A percentile compares a stretch with the other conserved stretches of the same genome.
phyloP scores from a whole-genome alignment of 1,284 basidiomycete species.

The Trametes pubescens region DNA sequence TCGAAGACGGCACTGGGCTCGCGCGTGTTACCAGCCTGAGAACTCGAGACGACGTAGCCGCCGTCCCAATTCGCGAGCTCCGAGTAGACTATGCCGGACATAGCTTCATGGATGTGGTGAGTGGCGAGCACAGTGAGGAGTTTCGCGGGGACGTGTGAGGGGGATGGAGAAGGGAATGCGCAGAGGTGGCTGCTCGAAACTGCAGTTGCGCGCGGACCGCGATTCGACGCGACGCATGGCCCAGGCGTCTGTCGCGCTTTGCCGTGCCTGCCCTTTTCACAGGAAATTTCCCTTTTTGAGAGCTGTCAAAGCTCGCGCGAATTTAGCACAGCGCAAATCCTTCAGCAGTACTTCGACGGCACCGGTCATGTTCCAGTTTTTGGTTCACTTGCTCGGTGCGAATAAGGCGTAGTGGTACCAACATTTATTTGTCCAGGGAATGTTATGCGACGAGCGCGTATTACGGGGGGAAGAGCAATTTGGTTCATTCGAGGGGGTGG shows the following conservation, averaged over 20 bases:
- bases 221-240: constrained; percentile 14
- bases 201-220: constrained; percentile 4
- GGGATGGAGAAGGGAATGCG: constrained; percentile 4
- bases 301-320: too few relatives aligned
- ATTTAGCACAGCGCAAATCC: too few relatives aligned
- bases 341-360: too few relatives aligned
- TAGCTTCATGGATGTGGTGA: constrained; percentile 5
- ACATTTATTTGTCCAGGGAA: constrained; percentile 21
- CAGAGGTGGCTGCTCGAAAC: constrained; percentile 6
- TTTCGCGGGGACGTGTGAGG: neutral
- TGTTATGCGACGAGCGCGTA: constrained; percentile 13
- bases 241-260: constrained; percentile 7
- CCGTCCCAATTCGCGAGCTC: constrained; percentile 43
- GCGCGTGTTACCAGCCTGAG: constrained; percentile 17
- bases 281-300: constrained; percentile 2
- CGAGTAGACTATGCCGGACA: constrained; percentile 29
- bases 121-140: neutral
- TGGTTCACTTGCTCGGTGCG: neutral
- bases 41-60: constrained; percentile 20
- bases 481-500: constrained; percentile 1
- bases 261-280: constrained; percentile 7
- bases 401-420: neutral
- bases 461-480: constrained; percentile 8
- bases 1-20: constrained; percentile 9
- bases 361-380: neutral